A percentile compares a stretch with the other conserved stretches of the same genome.
These are phyloP conservation scores for Fusarium oxysporum DNA, from an alignment of 2,329 filamentous ascomycete genomes.

Conservation along the genomic window DNA sequence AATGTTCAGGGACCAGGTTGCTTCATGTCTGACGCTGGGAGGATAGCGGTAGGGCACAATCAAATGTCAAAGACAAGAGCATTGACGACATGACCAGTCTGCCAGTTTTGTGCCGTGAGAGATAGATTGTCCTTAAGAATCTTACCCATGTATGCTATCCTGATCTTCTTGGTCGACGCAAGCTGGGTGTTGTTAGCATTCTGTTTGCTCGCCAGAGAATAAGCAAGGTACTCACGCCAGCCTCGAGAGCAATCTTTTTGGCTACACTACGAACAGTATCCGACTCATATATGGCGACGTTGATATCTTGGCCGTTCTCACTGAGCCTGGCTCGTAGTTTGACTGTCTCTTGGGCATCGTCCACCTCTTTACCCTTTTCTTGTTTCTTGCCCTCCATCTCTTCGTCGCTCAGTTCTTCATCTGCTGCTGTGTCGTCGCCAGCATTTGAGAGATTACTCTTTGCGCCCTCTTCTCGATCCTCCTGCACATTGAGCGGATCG, in stretches of 20 bases:
- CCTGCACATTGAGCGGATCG: constrained; percentile 69
- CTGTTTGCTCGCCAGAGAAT: neutral
- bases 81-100: constrained; percentile 79
- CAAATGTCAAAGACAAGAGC: constrained; percentile 73
- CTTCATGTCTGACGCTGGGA: no score
- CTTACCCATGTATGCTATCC: constrained; percentile 84
- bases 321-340: constrained; percentile 73
- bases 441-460: constrained; percentile 51
- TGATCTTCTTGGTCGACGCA: constrained; percentile 67
- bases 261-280: constrained; percentile 75
- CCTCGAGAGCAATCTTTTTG: constrained; percentile 71
- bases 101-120: constrained; percentile 79
- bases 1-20: neutral
- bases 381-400: constrained; percentile 58
- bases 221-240: constrained; percentile 63
- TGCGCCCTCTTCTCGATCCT: constrained; percentile 48
- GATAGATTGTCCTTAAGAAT: constrained; percentile 77
- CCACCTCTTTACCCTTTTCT: constrained; percentile 70
- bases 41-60: constrained; percentile 28
- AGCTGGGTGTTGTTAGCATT: constrained; percentile 59
- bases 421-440: constrained; percentile 54
- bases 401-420: constrained; percentile 54
- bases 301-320: constrained; percentile 73
- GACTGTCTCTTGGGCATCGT: constrained; percentile 65
- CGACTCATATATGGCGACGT: constrained; percentile 65